Conservation (phyloP, 2,329 filamentous ascomycete genomes). For the Clarireedia homoeocarpa region DNA sequence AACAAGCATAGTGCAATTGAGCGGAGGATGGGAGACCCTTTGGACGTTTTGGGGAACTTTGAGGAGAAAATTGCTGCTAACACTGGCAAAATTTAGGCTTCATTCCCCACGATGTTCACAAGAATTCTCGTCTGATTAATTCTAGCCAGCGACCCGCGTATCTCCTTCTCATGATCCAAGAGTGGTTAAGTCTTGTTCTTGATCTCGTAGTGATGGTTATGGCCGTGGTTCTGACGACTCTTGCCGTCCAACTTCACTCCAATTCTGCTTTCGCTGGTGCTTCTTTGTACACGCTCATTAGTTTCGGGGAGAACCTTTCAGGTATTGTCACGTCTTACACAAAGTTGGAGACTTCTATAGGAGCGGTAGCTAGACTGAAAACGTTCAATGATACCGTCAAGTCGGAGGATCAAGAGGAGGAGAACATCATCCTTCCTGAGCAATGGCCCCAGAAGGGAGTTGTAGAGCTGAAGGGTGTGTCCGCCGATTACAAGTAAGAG, state of each 20-base stretch:
- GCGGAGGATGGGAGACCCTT: neutral
- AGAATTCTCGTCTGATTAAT: slow-evolving; percentile 41
- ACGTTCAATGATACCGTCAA: slow-evolving; percentile 9
- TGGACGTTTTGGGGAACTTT: neutral
- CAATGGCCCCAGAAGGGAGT: slow-evolving; percentile 10
- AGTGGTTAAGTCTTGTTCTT: slow-evolving; percentile 43
- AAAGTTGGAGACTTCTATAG: slow-evolving; percentile 17
- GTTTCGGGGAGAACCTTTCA: slow-evolving; percentile 16
- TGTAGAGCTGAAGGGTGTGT: slow-evolving; percentile 11
- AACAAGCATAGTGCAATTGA: neutral
- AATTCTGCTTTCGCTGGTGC: slow-evolving; percentile 21
- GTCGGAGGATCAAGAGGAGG: neutral
- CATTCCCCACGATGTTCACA: slow-evolving; percentile 1
- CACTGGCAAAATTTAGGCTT: neutral
- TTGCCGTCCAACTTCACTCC: slow-evolving; percentile 20
- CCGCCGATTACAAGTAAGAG: slow-evolving; percentile 11
- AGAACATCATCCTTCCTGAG: neutral
- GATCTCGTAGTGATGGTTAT: slow-evolving; percentile 18
- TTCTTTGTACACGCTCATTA: slow-evolving; percentile 22
- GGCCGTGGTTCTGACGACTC: slow-evolving; percentile 25
- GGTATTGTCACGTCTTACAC: slow-evolving; percentile 15
- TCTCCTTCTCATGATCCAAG: slow-evolving; percentile 47
- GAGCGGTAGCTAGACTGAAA: slow-evolving; percentile 15
- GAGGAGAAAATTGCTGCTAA: neutral
- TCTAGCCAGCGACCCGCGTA: slow-evolving; percentile 49